Evolutionary conservation across 345 rosid genomes (phyloP), one percentile per base, ranked within the genome.

Genomic region (Dovyalis caffra): DNA sequence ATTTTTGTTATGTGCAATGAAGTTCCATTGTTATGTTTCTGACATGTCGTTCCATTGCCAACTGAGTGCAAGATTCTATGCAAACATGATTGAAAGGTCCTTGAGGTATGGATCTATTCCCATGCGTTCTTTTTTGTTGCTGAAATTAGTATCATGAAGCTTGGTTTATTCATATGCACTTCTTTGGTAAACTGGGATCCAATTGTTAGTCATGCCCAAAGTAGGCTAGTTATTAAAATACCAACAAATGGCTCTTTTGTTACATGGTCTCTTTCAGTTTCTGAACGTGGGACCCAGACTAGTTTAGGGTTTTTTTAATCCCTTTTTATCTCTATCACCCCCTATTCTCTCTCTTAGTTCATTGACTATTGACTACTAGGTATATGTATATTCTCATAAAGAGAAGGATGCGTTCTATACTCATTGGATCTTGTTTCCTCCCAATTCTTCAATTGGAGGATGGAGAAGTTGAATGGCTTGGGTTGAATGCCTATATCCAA

Each of bases 391-490:
- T 29, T 72, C 87, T 85, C 72, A 87, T 94, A 64, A 76, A 68
- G 78, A 86, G 77, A 84, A 82, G 87, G 84, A 88, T 88, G 91
- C 67, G 7, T 23, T 69, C 82, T 57, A 68, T 69, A 72, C 66
- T 16, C 68, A 57, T 74, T 23, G 79, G 80, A 71, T 69, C 83
- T 31, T 58, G 68, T 70, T 68, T 82, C 62, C 62, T 29, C 37
- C 89, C 90, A 0, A 68, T 75, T 76, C 92, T 85, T 66, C 62
- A 79, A 76, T 68, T 89, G 77, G 47, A 66, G 34, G 83, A 77
- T 53, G 82, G 74, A 10, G 98, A 94, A 84, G 94, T 90, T 25
- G 82, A 82, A 74, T 94, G 97, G 97, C 94, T 94, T 33, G 97
- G 96, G 25, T 72, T 89, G 25, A 78, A 85, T 73, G 97, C 97